phyloP scores from a whole-genome alignment of 2,329 filamentous ascomycete species.

The Diaporthe citri region DNA sequence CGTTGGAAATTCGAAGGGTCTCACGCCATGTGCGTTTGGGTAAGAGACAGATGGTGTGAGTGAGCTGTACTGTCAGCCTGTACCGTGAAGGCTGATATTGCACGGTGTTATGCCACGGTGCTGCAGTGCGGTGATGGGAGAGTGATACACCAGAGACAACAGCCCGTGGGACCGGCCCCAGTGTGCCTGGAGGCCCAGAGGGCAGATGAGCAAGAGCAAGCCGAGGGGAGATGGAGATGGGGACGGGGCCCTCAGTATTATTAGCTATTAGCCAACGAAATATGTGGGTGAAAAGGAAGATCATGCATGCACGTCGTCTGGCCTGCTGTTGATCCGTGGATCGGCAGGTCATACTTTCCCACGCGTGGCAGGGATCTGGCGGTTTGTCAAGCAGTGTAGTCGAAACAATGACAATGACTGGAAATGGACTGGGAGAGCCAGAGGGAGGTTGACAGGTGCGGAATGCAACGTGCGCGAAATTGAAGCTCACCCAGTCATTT shows the following conservation, averaged over 20 bases:
- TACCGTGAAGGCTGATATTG: background rate
- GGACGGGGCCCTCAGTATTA: constrained; percentile 12
- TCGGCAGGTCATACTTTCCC: constrained; percentile 11
- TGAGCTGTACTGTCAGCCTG: background rate
- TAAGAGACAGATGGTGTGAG: background rate
- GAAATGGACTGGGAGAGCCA: background rate
- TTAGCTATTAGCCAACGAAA: constrained; percentile 25
- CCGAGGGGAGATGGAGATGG: background rate
- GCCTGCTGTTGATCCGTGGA: constrained; percentile 24
- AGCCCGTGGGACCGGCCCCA: no score
- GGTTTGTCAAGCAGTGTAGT: constrained; percentile 2
- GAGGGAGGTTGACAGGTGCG: constrained; percentile 17
- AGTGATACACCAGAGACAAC: background rate
- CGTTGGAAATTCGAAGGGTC: constrained; percentile 22
- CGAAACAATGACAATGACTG: constrained; percentile 15
- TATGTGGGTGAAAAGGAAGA: constrained; percentile 15
- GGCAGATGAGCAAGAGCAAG: background rate
- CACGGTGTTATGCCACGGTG: background rate
- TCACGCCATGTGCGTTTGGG: background rate
- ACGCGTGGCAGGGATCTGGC: constrained; percentile 5
- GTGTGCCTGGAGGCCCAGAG: background rate
- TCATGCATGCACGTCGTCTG: constrained; percentile 20
- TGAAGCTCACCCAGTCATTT: constrained; percentile 3
- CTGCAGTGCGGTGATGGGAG: background rate
- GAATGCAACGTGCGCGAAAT: constrained; percentile 17